These are phyloP conservation scores for Sechiopsis laciniata DNA, from an alignment of 306 rosid genomes.

Conservation along the genomic window DNA sequence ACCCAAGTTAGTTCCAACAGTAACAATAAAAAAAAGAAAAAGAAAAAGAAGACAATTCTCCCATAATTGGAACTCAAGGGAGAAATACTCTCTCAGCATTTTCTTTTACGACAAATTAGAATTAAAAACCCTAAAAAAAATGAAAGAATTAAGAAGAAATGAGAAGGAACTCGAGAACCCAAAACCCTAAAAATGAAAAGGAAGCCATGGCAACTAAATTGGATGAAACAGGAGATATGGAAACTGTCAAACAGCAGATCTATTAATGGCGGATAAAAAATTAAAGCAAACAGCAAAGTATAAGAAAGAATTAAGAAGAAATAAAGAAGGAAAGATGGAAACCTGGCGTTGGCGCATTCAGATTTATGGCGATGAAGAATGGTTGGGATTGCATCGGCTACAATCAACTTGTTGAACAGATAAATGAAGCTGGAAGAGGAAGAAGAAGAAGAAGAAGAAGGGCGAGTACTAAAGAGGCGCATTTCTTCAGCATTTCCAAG, in stretches of 20 bases:
- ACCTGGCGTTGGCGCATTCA: neutral
- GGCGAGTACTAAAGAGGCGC: neutral
- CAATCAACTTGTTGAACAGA: neutral
- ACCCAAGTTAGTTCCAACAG: too few species aligned
- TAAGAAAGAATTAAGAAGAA: neutral
- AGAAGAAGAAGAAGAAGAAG: too few species aligned
- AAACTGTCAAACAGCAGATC: neutral
- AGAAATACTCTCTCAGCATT: neutral
- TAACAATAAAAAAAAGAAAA: too few species aligned
- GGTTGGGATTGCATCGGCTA: neutral
- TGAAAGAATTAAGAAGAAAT: neutral
- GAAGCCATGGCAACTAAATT: neutral
- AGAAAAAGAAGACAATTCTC: neutral
- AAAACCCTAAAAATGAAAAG: neutral
- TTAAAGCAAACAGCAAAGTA: neutral
- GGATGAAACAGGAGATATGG: neutral
- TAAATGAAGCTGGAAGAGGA: neutral
- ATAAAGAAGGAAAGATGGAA: neutral
- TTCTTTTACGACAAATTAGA: too few species aligned
- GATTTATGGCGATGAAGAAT: slow-evolving; percentile 1
- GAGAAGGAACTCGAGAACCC: neutral
- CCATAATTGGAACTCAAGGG: neutral
- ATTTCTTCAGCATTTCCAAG: slow-evolving; percentile 1
- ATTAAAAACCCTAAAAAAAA: neutral
- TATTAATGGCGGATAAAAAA: neutral